phyloP scores from a whole-genome alignment of 148 eudicot species.

The Vaccinium corymbosum region DNA sequence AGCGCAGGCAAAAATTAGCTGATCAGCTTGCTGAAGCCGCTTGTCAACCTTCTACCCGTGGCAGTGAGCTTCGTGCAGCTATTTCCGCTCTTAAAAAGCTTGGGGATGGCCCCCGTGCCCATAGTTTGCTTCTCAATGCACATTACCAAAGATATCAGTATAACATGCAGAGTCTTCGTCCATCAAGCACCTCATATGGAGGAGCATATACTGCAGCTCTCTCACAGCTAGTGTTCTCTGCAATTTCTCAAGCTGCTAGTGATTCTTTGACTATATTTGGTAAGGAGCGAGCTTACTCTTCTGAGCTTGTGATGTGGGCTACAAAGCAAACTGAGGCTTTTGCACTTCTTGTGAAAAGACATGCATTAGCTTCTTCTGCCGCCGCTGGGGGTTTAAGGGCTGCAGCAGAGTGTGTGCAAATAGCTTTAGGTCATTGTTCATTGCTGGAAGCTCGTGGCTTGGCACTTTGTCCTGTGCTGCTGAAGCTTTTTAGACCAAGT shows the following conservation, averaged over 20 bases:
- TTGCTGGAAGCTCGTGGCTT: constrained; percentile 78
- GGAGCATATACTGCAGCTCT: constrained; percentile 99
- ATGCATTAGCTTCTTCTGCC: constrained; percentile 93
- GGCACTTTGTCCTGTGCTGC: not conserved
- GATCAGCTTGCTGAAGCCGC: constrained; percentile 97
- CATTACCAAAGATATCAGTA: constrained; percentile 82
- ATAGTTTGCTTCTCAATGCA: constrained; percentile 80
- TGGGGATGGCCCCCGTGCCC: constrained; percentile 98
- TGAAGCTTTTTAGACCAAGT: not conserved
- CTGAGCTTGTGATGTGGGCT: constrained; percentile 98
- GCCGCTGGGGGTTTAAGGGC: constrained; percentile 98
- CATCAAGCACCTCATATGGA: constrained; percentile 97
- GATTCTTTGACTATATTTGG: constrained; percentile 85
- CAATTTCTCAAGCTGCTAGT: constrained; percentile 85
- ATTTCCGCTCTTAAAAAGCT: constrained; percentile 83
- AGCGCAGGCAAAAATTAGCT: constrained; percentile 80
- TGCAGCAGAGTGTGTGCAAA: constrained; percentile 98
- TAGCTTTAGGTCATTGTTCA: constrained; percentile 75
- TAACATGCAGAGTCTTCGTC: constrained; percentile 91
- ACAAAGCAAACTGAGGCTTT: constrained; percentile 82
- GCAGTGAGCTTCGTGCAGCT: constrained; percentile 86
- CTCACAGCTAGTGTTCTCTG: constrained; percentile 89
- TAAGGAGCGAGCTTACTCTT: constrained; percentile 75
- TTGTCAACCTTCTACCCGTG: constrained; percentile 94
- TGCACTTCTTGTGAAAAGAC: constrained; percentile 87